Conservation (phyloP, 1,284 basidiomycete species). For the Fistulina hepatica region DNA sequence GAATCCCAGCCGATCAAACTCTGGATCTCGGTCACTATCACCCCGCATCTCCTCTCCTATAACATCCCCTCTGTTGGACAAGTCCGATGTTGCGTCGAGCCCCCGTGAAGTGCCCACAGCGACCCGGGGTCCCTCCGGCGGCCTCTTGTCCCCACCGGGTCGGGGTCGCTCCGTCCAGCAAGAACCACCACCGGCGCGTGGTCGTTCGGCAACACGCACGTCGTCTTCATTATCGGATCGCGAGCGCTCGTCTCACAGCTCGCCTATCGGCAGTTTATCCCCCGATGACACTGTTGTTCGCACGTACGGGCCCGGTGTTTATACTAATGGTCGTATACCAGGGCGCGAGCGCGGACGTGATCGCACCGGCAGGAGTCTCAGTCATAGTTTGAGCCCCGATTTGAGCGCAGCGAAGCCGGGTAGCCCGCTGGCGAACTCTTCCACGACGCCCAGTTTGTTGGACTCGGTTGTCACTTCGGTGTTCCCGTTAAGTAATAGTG, state of each 20-base stretch:
- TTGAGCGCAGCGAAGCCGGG: conserved; percentile 11
- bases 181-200: conserved; percentile 9
- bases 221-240: conserved; percentile 25
- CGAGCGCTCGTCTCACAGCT: conserved; percentile 27
- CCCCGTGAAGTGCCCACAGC: background rate
- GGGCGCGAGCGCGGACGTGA: conserved; percentile 32
- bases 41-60: conserved; percentile 30
- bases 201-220: conserved; percentile 31
- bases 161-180: conserved; percentile 6
- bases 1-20: conserved; percentile 45
- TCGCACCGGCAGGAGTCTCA: conserved; percentile 33
- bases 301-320: conserved; percentile 23
- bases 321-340: conserved; percentile 22
- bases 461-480: background rate
- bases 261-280: conserved; percentile 48
- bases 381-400: conserved; percentile 40
- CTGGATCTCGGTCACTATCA: conserved; percentile 30
- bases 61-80: conserved; percentile 9
- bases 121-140: conserved; percentile 9
- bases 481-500: too few relatives aligned
- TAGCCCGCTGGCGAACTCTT: conserved; percentile 13
- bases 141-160: conserved; percentile 11
- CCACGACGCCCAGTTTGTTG: conserved; percentile 5
- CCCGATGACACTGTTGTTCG: conserved; percentile 40
- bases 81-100: conserved; percentile 1